phyloP scores from a whole-genome alignment of 768 basidiomycete species.

The Boletellus sp. region DNA sequence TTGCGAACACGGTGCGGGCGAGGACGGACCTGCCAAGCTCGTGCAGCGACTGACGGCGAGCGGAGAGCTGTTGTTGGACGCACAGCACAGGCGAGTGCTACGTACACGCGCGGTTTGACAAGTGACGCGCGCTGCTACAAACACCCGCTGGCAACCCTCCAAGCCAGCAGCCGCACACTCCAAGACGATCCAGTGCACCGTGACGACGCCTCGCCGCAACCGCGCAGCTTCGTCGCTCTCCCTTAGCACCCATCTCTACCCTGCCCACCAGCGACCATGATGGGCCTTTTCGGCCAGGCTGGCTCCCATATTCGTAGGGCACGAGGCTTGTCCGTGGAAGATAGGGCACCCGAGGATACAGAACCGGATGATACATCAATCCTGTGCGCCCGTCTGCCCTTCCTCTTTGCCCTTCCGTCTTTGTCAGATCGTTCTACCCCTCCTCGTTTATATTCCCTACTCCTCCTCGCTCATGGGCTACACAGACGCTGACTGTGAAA shows the following conservation, averaged over 20 bases:
- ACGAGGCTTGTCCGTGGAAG: conserved; percentile 63
- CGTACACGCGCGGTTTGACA: too few relatives aligned
- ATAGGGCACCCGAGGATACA: conserved; percentile 74
- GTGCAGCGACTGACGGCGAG: too few relatives aligned
- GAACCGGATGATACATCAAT: conserved; percentile 89
- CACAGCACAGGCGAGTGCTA: too few relatives aligned
- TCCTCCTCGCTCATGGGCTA: conserved; percentile 26
- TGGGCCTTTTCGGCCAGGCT: conserved; percentile 75
- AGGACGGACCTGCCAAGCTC: too few relatives aligned
- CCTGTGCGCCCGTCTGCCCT: conserved; percentile 53
- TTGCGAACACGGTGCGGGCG: too few relatives aligned
- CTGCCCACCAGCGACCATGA: conserved; percentile 45
- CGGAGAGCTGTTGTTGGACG: too few relatives aligned
- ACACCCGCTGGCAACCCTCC: neutral
- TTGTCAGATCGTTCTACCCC: conserved; percentile 6
- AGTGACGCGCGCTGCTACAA: neutral
- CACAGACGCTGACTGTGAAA: conserved; percentile 33
- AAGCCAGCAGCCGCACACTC: neutral
- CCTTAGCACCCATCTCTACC: neutral
- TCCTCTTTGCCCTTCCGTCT: conserved; percentile 32
- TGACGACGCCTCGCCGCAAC: conserved; percentile 25
- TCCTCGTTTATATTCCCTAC: neutral
- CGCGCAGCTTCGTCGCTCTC: conserved; percentile 13
- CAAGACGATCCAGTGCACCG: conserved; percentile 2
- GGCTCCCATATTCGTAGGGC: conserved; percentile 62